Evolutionary conservation across 2,329 filamentous ascomycete genomes (phyloP).

Genomic region (Ophioceras dolichostomum): DNA sequence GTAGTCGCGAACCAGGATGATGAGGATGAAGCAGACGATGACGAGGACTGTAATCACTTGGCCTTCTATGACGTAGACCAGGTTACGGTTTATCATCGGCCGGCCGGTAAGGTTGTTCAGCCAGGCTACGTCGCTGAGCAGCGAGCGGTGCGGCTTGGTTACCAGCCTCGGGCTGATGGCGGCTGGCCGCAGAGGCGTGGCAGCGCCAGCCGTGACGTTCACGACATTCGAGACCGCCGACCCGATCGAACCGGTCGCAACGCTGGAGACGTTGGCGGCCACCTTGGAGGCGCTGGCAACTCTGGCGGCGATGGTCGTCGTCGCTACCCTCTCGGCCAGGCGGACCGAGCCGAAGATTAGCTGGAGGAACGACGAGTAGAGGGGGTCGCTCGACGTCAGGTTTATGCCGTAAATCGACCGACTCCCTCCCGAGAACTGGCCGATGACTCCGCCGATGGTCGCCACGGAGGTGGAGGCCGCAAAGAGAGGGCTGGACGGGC

Average conservation of each 20-base stretch:
- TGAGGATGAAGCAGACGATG: constrained; percentile 88
- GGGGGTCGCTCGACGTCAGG: constrained; percentile 17
- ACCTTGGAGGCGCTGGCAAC: too few species aligned
- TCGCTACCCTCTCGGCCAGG: constrained; percentile 8
- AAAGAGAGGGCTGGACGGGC: constrained; percentile 25
- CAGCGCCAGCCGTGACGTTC: constrained; percentile 9
- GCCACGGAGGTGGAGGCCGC: constrained; percentile 24
- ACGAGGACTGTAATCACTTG: constrained; percentile 88
- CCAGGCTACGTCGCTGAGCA: constrained; percentile 45
- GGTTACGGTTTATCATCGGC: constrained; percentile 58
- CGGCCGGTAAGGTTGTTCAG: constrained; percentile 54
- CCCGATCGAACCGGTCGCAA: too few species aligned
- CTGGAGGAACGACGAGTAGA: constrained; percentile 19
- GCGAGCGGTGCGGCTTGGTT: constrained; percentile 15
- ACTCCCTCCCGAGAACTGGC: constrained; percentile 21
- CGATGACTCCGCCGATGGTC: constrained; percentile 20
- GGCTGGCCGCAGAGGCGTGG: background rate
- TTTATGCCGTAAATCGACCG: constrained; percentile 16
- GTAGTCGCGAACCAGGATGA: constrained; percentile 94
- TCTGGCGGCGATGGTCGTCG: too few species aligned
- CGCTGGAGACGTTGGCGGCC: too few species aligned
- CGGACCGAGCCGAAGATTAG: constrained; percentile 14
- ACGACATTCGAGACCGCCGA: too few species aligned
- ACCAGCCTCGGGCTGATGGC: too few species aligned
- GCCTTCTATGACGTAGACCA: constrained; percentile 80